Evolutionary conservation across 192 early-diverging fungal species (phyloP).

Genomic region (Cladochytrium replicatum): DNA sequence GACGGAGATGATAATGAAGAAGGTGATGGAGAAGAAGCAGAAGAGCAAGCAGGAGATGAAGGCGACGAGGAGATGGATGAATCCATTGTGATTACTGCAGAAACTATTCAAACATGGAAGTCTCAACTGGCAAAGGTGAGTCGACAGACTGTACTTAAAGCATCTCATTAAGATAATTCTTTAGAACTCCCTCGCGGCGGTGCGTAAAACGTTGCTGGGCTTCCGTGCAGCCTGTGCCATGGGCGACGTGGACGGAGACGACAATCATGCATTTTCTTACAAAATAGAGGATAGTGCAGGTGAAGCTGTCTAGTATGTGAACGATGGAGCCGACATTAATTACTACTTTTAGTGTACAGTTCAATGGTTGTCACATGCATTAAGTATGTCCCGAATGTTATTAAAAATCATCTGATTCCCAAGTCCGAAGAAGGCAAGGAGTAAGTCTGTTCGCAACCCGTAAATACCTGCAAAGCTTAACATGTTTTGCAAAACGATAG

Average conservation of each 20-base stretch:
- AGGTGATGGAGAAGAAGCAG: constrained; percentile 23
- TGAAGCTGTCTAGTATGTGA: constrained; percentile 16
- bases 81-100: constrained; percentile 49
- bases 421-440: constrained; percentile 14
- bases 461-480: no score
- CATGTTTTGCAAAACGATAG: no score
- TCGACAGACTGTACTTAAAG: neutral
- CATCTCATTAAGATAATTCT: constrained; percentile 28
- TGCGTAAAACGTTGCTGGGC: constrained; percentile 70
- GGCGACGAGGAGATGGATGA: constrained; percentile 18
- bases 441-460: neutral
- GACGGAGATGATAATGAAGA: constrained; percentile 18
- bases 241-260: constrained; percentile 54
- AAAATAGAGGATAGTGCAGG: constrained; percentile 48
- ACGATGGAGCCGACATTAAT: constrained; percentile 28
- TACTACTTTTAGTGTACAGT: constrained; percentile 79
- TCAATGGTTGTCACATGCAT: constrained; percentile 66
- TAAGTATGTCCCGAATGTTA: constrained; percentile 54
- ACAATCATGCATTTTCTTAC: constrained; percentile 38
- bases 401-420: constrained; percentile 56
- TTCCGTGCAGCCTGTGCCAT: constrained; percentile 74
- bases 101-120: constrained; percentile 70
- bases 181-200: constrained; percentile 51
- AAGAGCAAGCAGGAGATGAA: constrained; percentile 15
- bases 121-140: constrained; percentile 16